Conservation (phyloP, 2,329 filamentous ascomycete species). For the Samsoniella hepiali region DNA sequence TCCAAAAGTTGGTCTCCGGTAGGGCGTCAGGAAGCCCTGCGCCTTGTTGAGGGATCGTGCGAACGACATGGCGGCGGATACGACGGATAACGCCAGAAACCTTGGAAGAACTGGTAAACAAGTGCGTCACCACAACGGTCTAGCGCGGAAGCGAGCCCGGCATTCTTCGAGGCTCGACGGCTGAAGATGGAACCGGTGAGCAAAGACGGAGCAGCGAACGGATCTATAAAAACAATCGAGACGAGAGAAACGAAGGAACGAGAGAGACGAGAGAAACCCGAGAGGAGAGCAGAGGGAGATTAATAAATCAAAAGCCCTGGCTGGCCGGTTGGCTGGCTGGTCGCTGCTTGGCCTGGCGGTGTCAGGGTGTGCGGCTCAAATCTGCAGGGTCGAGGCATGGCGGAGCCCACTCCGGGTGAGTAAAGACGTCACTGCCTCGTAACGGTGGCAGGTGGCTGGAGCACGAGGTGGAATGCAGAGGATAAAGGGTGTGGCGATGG, state of each 20-base stretch:
- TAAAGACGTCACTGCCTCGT: slow-evolving; percentile 13
- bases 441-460: slow-evolving; percentile 7
- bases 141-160: background rate
- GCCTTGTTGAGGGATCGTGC: slow-evolving; percentile 48
- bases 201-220: background rate
- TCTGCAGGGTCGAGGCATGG: slow-evolving; percentile 15
- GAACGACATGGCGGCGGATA: slow-evolving; percentile 39
- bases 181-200: background rate
- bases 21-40: slow-evolving; percentile 42
- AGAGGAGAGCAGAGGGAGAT: slow-evolving; percentile 3
- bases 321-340: background rate
- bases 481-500: background rate
- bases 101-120: background rate
- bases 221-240: background rate
- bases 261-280: background rate
- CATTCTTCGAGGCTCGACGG: background rate
- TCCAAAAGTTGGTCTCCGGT: slow-evolving; percentile 42
- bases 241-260: background rate
- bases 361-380: slow-evolving; percentile 14
- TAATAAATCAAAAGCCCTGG: slow-evolving; percentile 10
- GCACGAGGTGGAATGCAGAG: background rate
- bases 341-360: background rate
- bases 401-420: background rate
- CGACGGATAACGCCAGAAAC: background rate
- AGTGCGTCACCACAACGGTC: slow-evolving; percentile 8